Conservation (phyloP, 306 rosid genomes). For the Gastrolobium villosum region DNA sequence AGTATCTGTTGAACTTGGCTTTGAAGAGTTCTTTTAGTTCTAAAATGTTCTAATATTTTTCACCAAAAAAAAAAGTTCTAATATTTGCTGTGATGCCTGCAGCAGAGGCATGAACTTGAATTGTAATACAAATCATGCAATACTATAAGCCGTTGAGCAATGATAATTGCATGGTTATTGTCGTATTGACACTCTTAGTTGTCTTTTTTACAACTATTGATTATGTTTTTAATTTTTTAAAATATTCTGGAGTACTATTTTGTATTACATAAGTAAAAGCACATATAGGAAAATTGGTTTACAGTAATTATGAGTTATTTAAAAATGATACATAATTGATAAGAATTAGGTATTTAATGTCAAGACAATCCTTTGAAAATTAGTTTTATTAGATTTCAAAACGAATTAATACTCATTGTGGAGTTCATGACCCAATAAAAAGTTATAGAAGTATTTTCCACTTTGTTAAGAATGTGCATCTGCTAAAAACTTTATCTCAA, state of each 20-base stretch:
- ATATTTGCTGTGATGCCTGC: neutral
- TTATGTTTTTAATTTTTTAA: neutral
- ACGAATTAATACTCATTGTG: neutral
- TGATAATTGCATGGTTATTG: conserved; percentile 4
- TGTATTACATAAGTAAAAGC: neutral
- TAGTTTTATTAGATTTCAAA: neutral
- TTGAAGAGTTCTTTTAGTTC: conserved; percentile 7
- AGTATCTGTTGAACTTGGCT: neutral
- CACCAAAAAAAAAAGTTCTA: neutral
- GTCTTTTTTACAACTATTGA: neutral
- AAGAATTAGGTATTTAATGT: neutral
- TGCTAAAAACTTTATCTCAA: neutral
- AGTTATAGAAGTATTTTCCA: neutral
- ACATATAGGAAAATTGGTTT: neutral
- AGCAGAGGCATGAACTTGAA: conserved; percentile 1
- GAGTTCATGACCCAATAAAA: neutral
- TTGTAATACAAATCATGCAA: conserved; percentile 30
- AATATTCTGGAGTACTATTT: neutral
- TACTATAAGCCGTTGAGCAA: conserved; percentile 30
- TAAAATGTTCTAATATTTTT: neutral
- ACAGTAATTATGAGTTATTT: neutral
- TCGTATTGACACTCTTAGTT: neutral
- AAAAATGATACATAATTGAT: neutral
- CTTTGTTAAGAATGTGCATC: neutral
- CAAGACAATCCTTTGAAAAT: neutral